These are phyloP conservation scores for Penicillium palitans DNA, from an alignment of 2,329 filamentous ascomycete species.

Conservation along the genomic window DNA sequence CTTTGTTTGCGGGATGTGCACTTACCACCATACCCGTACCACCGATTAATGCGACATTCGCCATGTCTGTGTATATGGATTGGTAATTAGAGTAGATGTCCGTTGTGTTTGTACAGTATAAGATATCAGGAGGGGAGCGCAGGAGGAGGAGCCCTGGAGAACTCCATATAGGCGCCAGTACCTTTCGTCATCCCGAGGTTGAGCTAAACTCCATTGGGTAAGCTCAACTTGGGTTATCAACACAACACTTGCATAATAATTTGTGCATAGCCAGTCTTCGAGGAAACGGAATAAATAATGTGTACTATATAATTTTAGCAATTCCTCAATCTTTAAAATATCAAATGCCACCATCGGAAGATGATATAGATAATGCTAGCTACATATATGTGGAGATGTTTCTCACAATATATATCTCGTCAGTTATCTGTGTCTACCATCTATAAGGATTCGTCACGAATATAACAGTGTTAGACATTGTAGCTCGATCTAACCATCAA, in stretches of 20 bases:
- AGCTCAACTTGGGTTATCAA: background rate
- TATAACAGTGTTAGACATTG: too few relatives aligned
- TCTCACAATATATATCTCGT: too few relatives aligned
- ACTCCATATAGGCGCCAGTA: background rate
- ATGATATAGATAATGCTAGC: too few relatives aligned
- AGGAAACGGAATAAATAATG: background rate
- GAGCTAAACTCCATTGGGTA: background rate
- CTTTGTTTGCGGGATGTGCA: background rate
- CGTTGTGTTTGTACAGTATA: background rate
- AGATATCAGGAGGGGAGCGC: background rate
- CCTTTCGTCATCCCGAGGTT: background rate
- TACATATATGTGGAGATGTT: too few relatives aligned
- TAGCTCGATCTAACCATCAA: too few relatives aligned
- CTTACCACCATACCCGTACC: slow-evolving; percentile 53
- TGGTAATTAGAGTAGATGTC: background rate
- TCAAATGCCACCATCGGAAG: too few relatives aligned
- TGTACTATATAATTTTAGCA: too few relatives aligned
- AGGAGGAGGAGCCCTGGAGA: too few relatives aligned
- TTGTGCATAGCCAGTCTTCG: background rate
- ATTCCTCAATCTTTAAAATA: too few relatives aligned
- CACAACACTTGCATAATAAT: background rate
- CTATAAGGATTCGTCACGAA: too few relatives aligned
- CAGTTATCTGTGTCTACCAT: too few relatives aligned
- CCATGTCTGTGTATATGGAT: slow-evolving; percentile 35
- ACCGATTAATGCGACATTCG: slow-evolving; percentile 48